phyloP scores from a whole-genome alignment of 2,329 filamentous ascomycete genomes.

The Camillea tinctor region DNA sequence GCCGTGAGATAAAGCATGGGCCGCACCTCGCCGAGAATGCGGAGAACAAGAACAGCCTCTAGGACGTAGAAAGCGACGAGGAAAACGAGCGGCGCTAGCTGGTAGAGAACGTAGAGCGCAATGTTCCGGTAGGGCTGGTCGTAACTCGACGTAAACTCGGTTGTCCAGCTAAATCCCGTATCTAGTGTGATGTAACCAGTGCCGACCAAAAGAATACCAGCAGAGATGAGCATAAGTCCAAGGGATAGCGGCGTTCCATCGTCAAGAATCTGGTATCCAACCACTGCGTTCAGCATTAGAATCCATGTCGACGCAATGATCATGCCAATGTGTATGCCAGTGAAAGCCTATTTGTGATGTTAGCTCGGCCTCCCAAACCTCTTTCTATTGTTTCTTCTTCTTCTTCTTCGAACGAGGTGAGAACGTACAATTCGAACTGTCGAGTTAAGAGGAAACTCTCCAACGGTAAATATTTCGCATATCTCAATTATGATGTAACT shows the following conservation, averaged over 20 bases:
- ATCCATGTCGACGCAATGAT: slow-evolving; percentile 90
- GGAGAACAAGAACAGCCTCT: slow-evolving; percentile 79
- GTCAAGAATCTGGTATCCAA: slow-evolving; percentile 91
- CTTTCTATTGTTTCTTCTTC: too few species aligned
- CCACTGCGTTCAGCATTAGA: slow-evolving; percentile 84
- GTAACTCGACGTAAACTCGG: slow-evolving; percentile 66
- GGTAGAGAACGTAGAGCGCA: slow-evolving; percentile 90
- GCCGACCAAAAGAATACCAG: slow-evolving; percentile 73
- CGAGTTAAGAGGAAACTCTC: slow-evolving; percentile 74
- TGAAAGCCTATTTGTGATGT: slow-evolving; percentile 65
- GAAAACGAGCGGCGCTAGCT: slow-evolving; percentile 84
- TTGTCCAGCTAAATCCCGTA: slow-evolving; percentile 83
- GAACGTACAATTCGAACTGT: slow-evolving; percentile 70
- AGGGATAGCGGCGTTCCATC: slow-evolving; percentile 87
- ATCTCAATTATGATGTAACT: slow-evolving; percentile 86
- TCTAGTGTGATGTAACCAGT: slow-evolving; percentile 96
- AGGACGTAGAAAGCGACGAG: slow-evolving; percentile 84
- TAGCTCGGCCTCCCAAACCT: slow-evolving; percentile 8
- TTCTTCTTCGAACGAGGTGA: not conserved
- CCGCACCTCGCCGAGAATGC: slow-evolving; percentile 80
- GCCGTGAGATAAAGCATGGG: slow-evolving; percentile 86
- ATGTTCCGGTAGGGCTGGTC: slow-evolving; percentile 67
- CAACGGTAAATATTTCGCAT: slow-evolving; percentile 95
- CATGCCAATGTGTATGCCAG: slow-evolving; percentile 83
- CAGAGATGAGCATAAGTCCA: slow-evolving; percentile 70